Base-by-base conservation (phyloP, 768 basidiomycete species). In the Lactarius hengduanensis region DNA sequence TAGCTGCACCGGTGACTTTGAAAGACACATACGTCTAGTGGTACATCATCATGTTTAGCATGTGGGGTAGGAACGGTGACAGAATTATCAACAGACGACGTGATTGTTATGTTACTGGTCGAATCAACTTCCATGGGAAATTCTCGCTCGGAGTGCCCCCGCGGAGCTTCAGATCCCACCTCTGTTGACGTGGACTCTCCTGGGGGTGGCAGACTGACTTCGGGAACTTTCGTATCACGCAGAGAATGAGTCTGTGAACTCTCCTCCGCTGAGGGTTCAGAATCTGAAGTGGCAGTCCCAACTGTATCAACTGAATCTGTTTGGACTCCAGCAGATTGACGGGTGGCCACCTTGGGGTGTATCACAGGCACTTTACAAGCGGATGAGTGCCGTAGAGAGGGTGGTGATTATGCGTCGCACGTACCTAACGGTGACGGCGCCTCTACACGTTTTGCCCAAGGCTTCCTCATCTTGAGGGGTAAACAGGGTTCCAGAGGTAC, bases 121-220 rank as follows among this genome's bases (percentile, higher is more conserved):
- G 84, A 84, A 69, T 82, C 85, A 53, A 87, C 78, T 62, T 87
- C 87, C 85, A 86, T 86, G 0, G 84, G 85, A 57, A 85, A 84
- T 56, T 81, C 79, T 60, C 64, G 75, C 70, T 77, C 77, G 73
- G 59, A 34, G 15, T 40, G 62, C 16, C n/a, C 38, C 54, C 20
- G 58, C 34, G 34, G 34, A 18, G 20, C 57, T 4, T 22, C n/a
- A 57, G 40, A 64, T 59, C n/a, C 66, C 59, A 38, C 26, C 57
- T 56, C 55, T 38, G 34, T 43, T 54, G 32, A 32, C 26, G 63
- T 34, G 56, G 34, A 34, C 28, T 38, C 47, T 38, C 30, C 6
- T n/a, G 53, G 5, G 45, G 47, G 61, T 60, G 43, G 63, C 50
- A 41, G 22, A 16, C 36, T 36, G 34, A 34, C 50, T 13, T 56